Conservation (phyloP, 2,329 filamentous ascomycete genomes). For the Phyllosticta citribraziliensis region DNA sequence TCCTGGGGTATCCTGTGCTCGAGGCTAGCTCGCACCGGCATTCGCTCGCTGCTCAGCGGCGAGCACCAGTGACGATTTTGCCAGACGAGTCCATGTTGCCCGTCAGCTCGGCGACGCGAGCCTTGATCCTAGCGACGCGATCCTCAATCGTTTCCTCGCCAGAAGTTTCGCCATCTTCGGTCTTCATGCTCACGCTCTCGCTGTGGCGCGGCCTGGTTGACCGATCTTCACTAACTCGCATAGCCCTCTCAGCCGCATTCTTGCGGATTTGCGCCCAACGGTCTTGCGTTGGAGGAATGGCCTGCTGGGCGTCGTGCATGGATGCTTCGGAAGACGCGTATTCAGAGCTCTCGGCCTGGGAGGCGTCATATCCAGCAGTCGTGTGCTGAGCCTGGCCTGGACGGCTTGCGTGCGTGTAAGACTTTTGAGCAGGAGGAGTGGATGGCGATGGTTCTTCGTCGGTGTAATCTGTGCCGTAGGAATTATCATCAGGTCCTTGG, state of each 20-base stretch:
- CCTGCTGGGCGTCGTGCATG: constrained; percentile 25
- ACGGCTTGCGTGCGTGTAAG: constrained; percentile 12
- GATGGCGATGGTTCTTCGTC: constrained; percentile 17
- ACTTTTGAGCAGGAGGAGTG: constrained; percentile 12
- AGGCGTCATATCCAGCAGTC: constrained; percentile 10
- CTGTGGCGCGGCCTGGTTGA: constrained; percentile 35
- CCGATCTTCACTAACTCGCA: constrained; percentile 56
- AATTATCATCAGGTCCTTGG: constrained; percentile 78
- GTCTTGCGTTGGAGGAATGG: constrained; percentile 46
- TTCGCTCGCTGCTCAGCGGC: background rate
- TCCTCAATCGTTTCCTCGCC: constrained; percentile 96
- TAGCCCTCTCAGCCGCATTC: constrained; percentile 78
- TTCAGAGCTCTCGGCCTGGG: constrained; percentile 18
- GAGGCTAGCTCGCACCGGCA: background rate
- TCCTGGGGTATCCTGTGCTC: background rate
- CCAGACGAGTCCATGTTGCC: constrained; percentile 53
- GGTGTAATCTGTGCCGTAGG: constrained; percentile 55
- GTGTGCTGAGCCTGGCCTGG: constrained; percentile 13
- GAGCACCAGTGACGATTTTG: constrained; percentile 8
- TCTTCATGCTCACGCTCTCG: constrained; percentile 46
- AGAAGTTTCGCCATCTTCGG: constrained; percentile 81
- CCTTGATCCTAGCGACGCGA: constrained; percentile 94
- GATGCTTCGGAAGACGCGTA: constrained; percentile 30
- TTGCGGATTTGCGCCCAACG: constrained; percentile 94
- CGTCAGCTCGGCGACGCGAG: constrained; percentile 87